Conservation (phyloP, 768 basidiomycete species). For the Xerocomellus intermedius region DNA sequence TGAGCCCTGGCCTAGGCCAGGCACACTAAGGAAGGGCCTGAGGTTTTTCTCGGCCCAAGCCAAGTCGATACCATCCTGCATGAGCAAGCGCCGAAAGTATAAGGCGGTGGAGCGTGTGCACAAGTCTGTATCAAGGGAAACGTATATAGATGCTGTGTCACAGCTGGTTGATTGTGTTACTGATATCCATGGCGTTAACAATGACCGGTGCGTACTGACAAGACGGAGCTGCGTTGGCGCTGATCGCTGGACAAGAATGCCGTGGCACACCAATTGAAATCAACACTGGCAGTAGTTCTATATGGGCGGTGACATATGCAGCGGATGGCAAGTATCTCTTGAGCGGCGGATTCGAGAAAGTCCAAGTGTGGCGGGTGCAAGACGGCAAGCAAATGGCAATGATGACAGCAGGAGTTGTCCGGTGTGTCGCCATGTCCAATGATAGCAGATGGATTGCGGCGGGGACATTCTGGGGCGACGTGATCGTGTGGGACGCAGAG, state of each 20-base stretch:
- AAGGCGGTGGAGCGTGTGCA: too few relatives aligned
- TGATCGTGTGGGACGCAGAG: neutral
- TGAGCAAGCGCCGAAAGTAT: too few relatives aligned
- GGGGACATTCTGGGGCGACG: neutral
- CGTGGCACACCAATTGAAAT: neutral
- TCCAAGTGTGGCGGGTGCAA: neutral
- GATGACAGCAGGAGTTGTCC: neutral
- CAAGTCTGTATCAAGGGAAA: too few relatives aligned
- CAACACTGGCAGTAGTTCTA: neutral
- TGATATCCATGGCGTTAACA: too few relatives aligned
- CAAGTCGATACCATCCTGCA: too few relatives aligned
- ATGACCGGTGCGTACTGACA: neutral
- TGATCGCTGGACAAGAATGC: neutral
- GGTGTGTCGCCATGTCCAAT: neutral
- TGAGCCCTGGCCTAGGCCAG: too few relatives aligned
- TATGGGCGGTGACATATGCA: neutral
- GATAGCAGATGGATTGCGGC: neutral
- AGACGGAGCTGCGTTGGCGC: neutral
- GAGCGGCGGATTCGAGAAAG: neutral
- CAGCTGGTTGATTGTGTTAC: too few relatives aligned
- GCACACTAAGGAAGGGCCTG: too few relatives aligned
- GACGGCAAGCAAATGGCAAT: neutral
- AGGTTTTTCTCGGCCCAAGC: too few relatives aligned
- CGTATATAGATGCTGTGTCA: too few relatives aligned
- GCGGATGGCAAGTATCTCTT: neutral